phyloP scores from a whole-genome alignment of 441 rosid genomes.

The Populus hybrid region DNA sequence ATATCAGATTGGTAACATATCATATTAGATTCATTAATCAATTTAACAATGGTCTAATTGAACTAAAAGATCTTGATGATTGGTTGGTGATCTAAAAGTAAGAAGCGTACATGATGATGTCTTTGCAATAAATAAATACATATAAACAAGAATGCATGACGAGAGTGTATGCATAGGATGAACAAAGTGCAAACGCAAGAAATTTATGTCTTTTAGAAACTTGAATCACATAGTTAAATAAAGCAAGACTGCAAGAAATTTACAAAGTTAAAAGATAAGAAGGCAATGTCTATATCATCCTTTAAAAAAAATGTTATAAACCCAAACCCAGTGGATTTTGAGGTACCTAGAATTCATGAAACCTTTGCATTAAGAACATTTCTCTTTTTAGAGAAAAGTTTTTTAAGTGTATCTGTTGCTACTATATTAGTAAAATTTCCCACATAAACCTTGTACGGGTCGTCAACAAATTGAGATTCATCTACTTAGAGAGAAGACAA shows the following conservation, averaged over 20 bases:
- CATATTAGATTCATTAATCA: no score
- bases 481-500: slow-evolving; percentile 50
- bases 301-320: slow-evolving; percentile 80
- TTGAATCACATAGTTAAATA: neutral
- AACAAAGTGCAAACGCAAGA: neutral
- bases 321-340: slow-evolving; percentile 76
- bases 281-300: slow-evolving; percentile 70
- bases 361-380: slow-evolving; percentile 80
- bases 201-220: neutral
- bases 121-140: neutral
- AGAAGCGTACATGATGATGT: neutral
- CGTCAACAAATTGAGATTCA: slow-evolving; percentile 63
- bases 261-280: slow-evolving; percentile 69
- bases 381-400: slow-evolving; percentile 63
- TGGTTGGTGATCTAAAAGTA: neutral
- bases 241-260: slow-evolving; percentile 24
- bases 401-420: slow-evolving; percentile 54
- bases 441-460: slow-evolving; percentile 70
- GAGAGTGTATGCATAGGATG: neutral
- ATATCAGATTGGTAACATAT: no score
- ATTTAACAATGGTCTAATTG: neutral
- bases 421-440: slow-evolving; percentile 87
- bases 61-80: neutral
- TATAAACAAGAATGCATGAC: neutral
- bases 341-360: slow-evolving; percentile 72